Evolutionary conservation across 306 rosid species (phyloP).

Genomic region (Casuarina equisetifolia): DNA sequence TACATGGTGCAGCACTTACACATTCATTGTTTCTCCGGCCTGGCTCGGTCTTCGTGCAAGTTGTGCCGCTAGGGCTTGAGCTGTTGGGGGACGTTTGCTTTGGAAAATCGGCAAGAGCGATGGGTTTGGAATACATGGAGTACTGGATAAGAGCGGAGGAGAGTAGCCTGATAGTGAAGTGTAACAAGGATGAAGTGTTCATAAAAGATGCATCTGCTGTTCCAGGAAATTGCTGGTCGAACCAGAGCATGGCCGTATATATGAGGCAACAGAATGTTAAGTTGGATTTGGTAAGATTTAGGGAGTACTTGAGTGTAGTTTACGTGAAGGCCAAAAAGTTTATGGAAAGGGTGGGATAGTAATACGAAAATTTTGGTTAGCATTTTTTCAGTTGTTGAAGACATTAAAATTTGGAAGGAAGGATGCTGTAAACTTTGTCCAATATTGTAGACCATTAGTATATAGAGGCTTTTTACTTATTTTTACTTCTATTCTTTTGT

Average conservation of each 20-base stretch:
- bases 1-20: conserved; percentile 48
- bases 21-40: conserved; percentile 41
- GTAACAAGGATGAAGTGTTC: conserved; percentile 22
- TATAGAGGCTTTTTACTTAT: too few species aligned
- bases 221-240: conserved; percentile 22
- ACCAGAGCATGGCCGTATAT: conserved; percentile 30
- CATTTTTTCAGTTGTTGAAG: too few species aligned
- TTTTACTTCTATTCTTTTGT: too few species aligned
- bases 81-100: conserved; percentile 30
- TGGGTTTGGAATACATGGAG: conserved; percentile 36
- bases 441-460: too few species aligned
- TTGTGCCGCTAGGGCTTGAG: conserved; percentile 42
- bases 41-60: conserved; percentile 35
- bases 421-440: too few species aligned
- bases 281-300: conserved; percentile 36
- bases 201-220: conserved; percentile 24
- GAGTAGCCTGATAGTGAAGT: conserved; percentile 40
- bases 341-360: conserved; percentile 6
- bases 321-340: conserved; percentile 27
- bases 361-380: background rate
- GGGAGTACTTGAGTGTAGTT: conserved; percentile 24
- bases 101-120: conserved; percentile 26
- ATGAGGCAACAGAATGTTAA: conserved; percentile 38
- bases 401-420: too few species aligned
- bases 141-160: conserved; percentile 39